A percentile compares a stretch with the other conserved stretches of the same genome.
Evolutionary conservation across 2,329 filamentous ascomycete species (phyloP).

Genomic region (Parastagonospora avenae): DNA sequence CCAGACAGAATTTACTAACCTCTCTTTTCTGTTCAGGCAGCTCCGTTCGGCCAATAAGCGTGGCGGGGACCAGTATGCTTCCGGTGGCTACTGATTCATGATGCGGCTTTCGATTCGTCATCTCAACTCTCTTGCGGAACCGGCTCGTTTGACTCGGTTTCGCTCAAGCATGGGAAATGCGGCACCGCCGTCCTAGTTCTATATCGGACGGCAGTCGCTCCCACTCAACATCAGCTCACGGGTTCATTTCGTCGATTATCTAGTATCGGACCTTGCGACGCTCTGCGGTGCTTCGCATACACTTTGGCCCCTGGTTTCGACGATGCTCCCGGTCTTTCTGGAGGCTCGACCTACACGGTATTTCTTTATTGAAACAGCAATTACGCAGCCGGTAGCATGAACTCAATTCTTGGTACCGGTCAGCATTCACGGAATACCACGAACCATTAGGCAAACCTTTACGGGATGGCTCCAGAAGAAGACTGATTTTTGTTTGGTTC

Average conservation of each 20-base stretch:
- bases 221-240: constrained; percentile 44
- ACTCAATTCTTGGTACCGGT: constrained; percentile 20
- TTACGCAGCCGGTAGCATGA: constrained; percentile 25
- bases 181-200: constrained; percentile 49
- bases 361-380: constrained; percentile 30
- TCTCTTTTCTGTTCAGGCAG: constrained; percentile 53
- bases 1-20: constrained; percentile 57
- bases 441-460: constrained; percentile 26
- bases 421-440: constrained; percentile 22
- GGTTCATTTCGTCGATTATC: constrained; percentile 43
- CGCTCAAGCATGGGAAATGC: constrained; percentile 51
- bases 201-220: constrained; percentile 45
- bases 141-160: constrained; percentile 33
- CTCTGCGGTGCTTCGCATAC: constrained; percentile 31
- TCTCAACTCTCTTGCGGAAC: constrained; percentile 47
- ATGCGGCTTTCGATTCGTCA: constrained; percentile 49
- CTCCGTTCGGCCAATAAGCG: constrained; percentile 59
- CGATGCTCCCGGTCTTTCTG: constrained; percentile 33
- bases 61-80: constrained; percentile 54
- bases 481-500: constrained; percentile 37
- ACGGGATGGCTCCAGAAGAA: constrained; percentile 33
- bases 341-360: constrained; percentile 36
- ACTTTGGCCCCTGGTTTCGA: constrained; percentile 32
- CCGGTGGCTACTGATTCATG: constrained; percentile 56
- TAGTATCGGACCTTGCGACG: constrained; percentile 40